These are phyloP conservation scores for Sorghum bicolor DNA, from an alignment of 176 grass and related monocot genomes.

Conservation along the genomic window Sorghum_bicolor_NCBIv3 NC_012873.2:38496001-38496500, in stretches of 20 bases:
- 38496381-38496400: neutral
- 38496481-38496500: constrained; percentile 53
- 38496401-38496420: constrained; percentile 27
- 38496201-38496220: neutral
- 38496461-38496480: constrained; percentile 21
- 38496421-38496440: neutral
- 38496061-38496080: constrained; percentile 54
- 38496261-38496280: neutral
- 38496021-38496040: constrained; percentile 51
- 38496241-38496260: neutral
- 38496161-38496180: constrained; percentile 1
- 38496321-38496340: constrained; percentile 30
- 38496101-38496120: constrained; percentile 54
- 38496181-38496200: neutral
- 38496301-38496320: constrained; percentile 24
- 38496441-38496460: neutral
- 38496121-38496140: constrained; percentile 31
- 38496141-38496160: neutral
- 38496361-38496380: constrained; percentile 4
- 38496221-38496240: neutral
- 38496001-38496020: constrained; percentile 50
- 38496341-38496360: constrained; percentile 26
- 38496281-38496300: constrained; percentile 13
- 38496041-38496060: constrained; percentile 45
- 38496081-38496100: constrained; percentile 59